These are phyloP conservation scores for Pseudogymnoascus sp. DNA, from an alignment of 2,329 filamentous ascomycete genomes.

Conservation along the genomic window DNA sequence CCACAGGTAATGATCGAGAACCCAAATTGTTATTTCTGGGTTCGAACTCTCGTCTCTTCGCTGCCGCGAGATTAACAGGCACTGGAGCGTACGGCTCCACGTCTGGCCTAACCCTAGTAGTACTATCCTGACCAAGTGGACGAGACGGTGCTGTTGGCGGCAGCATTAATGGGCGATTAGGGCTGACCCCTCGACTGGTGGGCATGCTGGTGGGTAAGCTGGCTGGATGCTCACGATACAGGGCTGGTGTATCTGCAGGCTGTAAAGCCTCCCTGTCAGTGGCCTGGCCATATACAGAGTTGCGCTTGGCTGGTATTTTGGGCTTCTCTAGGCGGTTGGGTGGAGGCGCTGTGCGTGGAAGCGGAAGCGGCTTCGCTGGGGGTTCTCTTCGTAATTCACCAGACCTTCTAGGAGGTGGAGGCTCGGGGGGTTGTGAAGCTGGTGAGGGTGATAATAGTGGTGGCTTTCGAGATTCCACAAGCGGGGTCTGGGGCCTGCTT, in stretches of 20 bases:
- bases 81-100: not conserved
- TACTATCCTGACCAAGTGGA: not conserved
- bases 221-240: not conserved
- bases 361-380: conserved; percentile 39
- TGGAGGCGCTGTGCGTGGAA: conserved; percentile 42
- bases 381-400: conserved; percentile 46
- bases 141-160: not conserved
- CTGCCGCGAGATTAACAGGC: not conserved
- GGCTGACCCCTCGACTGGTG: conserved; percentile 1
- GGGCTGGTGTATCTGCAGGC: not conserved
- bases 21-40: not conserved
- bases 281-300: conserved; percentile 14
- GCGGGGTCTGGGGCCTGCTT: conserved; percentile 49
- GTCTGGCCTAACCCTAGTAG: not conserved
- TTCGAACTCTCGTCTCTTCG: not conserved
- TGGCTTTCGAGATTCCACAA: conserved; percentile 40
- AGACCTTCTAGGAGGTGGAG: conserved; percentile 57
- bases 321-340: conserved; percentile 77
- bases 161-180: not conserved
- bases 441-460: conserved; percentile 34
- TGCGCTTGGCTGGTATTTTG: conserved; percentile 41
- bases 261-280: not conserved
- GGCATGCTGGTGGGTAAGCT: not conserved
- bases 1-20: not conserved
- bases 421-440: conserved; percentile 50